Evolutionary conservation across 768 basidiomycete species (phyloP).

Genomic region (Tulasnella sp.): DNA sequence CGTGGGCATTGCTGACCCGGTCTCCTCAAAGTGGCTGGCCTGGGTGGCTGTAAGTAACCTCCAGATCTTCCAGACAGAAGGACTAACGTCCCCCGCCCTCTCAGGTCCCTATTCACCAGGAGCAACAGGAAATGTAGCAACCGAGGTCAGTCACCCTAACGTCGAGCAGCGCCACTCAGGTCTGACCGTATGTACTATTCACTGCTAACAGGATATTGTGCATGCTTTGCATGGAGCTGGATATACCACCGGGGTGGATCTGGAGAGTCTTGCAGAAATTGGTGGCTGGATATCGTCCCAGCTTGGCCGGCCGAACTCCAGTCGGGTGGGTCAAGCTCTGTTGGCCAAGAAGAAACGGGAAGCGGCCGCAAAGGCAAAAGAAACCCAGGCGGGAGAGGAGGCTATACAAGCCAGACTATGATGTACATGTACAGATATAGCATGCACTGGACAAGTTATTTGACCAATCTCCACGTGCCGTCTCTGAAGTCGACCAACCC

Average conservation of each 20-base stretch:
- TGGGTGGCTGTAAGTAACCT: slow-evolving; percentile 72
- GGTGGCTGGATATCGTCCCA: slow-evolving; percentile 81
- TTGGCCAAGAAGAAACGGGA: slow-evolving; percentile 54
- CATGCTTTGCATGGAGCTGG: slow-evolving; percentile 74
- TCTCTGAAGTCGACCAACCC: slow-evolving; percentile 71
- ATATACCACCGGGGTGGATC: slow-evolving; percentile 60
- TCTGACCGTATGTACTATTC: neutral
- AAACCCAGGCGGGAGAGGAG: neutral
- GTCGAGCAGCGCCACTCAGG: neutral
- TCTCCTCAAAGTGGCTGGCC: slow-evolving; percentile 73
- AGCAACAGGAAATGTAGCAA: slow-evolving; percentile 92
- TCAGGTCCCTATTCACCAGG: slow-evolving; percentile 84
- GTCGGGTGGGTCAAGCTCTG: slow-evolving; percentile 75
- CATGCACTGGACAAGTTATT: neutral
- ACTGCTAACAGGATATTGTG: slow-evolving; percentile 61
- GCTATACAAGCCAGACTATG: neutral
- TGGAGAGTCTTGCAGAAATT: slow-evolving; percentile 70
- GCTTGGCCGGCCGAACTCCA: slow-evolving; percentile 69
- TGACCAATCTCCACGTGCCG: slow-evolving; percentile 65
- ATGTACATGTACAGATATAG: neutral
- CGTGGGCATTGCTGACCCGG: neutral
- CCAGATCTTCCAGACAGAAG: neutral
- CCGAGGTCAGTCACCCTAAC: slow-evolving; percentile 54
- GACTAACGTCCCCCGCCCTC: neutral
- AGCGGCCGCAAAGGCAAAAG: slow-evolving; percentile 35